Conservation (phyloP, 768 basidiomycete species). For the Leccinum aurantiacum region DNA sequence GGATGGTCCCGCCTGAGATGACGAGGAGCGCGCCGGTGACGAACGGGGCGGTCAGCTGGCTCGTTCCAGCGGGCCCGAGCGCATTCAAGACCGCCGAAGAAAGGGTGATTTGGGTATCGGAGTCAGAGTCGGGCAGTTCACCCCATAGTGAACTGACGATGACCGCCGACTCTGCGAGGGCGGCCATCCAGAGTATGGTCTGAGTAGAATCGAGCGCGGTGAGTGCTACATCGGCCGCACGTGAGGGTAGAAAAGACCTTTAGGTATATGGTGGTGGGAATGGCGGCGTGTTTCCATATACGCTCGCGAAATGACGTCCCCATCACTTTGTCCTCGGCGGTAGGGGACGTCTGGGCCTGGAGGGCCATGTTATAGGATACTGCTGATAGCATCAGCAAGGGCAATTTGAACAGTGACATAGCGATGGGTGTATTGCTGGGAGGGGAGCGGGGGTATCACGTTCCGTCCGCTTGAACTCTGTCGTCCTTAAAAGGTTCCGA, state of each 20-base stretch:
- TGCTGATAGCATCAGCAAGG: conserved; percentile 9
- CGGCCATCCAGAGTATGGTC: neutral
- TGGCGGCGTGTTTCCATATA: conserved; percentile 2
- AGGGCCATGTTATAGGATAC: conserved; percentile 8
- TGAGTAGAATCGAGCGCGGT: neutral
- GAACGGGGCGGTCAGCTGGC: neutral
- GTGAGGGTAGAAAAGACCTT: conserved; percentile 1
- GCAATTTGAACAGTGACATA: conserved; percentile 13
- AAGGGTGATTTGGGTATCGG: neutral
- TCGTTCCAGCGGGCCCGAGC: conserved; percentile 11
- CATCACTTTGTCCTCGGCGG: conserved; percentile 8
- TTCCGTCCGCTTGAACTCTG: neutral
- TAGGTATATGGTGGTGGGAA: neutral
- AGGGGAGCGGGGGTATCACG: neutral
- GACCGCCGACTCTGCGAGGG: neutral
- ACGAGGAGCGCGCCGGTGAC: conserved; percentile 11
- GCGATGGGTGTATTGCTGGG: neutral
- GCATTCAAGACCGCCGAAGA: neutral
- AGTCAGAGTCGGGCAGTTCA: neutral
- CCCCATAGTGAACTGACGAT: neutral
- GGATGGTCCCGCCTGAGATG: conserved; percentile 2
- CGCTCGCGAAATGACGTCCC: conserved; percentile 2
- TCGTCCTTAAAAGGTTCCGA: neutral
- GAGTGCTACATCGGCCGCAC: neutral
- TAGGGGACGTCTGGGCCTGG: neutral